phyloP scores from a whole-genome alignment of 441 rosid genomes.

The Croton laevigatus region DNA sequence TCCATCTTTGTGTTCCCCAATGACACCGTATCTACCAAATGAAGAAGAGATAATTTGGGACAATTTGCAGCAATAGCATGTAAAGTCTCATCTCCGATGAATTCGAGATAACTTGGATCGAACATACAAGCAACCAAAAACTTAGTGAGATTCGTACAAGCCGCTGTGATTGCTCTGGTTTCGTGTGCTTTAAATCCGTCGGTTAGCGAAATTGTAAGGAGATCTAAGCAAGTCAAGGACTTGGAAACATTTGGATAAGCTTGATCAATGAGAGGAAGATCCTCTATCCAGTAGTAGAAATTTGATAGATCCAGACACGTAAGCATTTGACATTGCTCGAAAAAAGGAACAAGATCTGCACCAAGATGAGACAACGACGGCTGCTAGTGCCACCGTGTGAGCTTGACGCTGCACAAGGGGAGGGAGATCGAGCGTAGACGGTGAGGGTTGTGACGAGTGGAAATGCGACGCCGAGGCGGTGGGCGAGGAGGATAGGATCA shows the following conservation, averaged over 20 bases:
- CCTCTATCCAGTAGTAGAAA: slow-evolving; percentile 91
- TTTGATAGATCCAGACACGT: slow-evolving; percentile 60
- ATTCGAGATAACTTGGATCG: slow-evolving; percentile 72
- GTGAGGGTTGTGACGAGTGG: slow-evolving; percentile 52
- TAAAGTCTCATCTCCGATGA: slow-evolving; percentile 67
- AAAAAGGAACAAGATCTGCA: slow-evolving; percentile 52
- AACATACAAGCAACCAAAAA: slow-evolving; percentile 75
- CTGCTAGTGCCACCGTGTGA: slow-evolving; percentile 87
- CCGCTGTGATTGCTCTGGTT: slow-evolving; percentile 47
- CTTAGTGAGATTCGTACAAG: slow-evolving; percentile 56
- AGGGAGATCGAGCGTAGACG: slow-evolving; percentile 61
- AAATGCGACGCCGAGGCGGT: slow-evolving; percentile 53
- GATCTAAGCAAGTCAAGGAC: slow-evolving; percentile 51
- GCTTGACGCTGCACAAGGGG: slow-evolving; percentile 43
- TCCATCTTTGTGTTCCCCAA: slow-evolving; percentile 40
- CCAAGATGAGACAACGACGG: slow-evolving; percentile 38
- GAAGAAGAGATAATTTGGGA: slow-evolving; percentile 53
- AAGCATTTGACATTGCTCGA: slow-evolving; percentile 47
- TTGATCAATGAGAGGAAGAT: slow-evolving; percentile 71
- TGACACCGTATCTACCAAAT: slow-evolving; percentile 61
- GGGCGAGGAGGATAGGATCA: slow-evolving; percentile 48
- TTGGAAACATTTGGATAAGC: slow-evolving; percentile 40
- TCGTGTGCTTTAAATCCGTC: slow-evolving; percentile 79
- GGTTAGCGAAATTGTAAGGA: slow-evolving; percentile 57
- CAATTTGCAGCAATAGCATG: slow-evolving; percentile 56